These are phyloP conservation scores for Epichloe amarillans DNA, from an alignment of 2,329 filamentous ascomycete species.

Conservation along the genomic window DNA sequence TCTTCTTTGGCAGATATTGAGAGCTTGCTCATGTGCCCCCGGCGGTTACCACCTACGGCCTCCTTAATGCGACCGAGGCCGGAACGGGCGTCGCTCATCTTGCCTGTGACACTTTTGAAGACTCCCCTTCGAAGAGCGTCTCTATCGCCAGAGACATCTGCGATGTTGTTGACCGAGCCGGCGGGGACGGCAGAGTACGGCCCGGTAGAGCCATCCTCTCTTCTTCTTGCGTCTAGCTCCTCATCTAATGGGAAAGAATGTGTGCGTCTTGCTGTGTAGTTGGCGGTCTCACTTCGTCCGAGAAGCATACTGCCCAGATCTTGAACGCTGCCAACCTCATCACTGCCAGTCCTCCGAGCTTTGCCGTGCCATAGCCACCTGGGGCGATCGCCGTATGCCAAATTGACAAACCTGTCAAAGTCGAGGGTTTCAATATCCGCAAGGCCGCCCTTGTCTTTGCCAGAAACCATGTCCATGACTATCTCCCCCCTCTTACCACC, in stretches of 20 bases:
- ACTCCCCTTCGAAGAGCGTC: conserved; percentile 50
- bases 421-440: conserved; percentile 87
- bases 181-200: conserved; percentile 30
- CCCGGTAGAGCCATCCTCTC: conserved; percentile 29
- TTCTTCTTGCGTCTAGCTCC: conserved; percentile 29
- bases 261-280: conserved; percentile 32
- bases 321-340: conserved; percentile 29
- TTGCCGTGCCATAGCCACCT: conserved; percentile 97
- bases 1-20: conserved; percentile 39
- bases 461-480: conserved; percentile 85
- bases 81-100: conserved; percentile 67
- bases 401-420: conserved; percentile 66
- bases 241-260: conserved; percentile 40
- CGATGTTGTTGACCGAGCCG: conserved; percentile 31
- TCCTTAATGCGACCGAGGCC: conserved; percentile 79
- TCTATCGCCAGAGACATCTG: conserved; percentile 37
- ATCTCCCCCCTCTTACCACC: conserved; percentile 94
- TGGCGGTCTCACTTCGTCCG: conserved; percentile 35
- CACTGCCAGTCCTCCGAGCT: conserved; percentile 47
- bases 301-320: conserved; percentile 36
- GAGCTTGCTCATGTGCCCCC: conserved; percentile 38
- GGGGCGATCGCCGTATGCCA: conserved; percentile 67
- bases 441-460: conserved; percentile 77
- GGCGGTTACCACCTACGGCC: conserved; percentile 53
- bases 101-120: conserved; percentile 67